Evolutionary conservation across 2,329 filamentous ascomycete genomes (phyloP).

Genomic region (Fusarium sp.): DNA sequence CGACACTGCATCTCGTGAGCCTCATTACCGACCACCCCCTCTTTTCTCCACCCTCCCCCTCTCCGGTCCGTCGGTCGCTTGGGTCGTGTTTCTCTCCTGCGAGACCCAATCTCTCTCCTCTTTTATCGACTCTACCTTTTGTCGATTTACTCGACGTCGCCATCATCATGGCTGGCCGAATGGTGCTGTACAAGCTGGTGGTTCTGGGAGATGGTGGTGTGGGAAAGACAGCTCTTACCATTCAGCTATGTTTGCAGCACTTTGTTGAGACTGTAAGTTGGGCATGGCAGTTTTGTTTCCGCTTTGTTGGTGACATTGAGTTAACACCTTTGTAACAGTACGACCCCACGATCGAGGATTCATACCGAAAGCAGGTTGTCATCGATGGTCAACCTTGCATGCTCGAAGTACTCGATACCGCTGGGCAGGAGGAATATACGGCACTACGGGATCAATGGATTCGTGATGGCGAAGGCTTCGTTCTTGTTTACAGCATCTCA

Average conservation of each 20-base stretch:
- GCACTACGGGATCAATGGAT: conserved; percentile 98
- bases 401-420: conserved; percentile 96
- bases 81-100: conserved; percentile 16
- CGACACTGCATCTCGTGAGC: conserved; percentile 28
- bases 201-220: conserved; percentile 94
- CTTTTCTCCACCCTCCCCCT: conserved; percentile 30
- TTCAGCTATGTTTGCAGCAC: conserved; percentile 97
- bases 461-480: conserved; percentile 95
- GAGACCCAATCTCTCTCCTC: conserved; percentile 15
- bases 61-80: conserved; percentile 28
- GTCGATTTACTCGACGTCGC: conserved; percentile 36
- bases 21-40: conserved; percentile 33
- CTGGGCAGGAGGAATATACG: conserved; percentile 98
- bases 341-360: conserved; percentile 88
- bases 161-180: conserved; percentile 82
- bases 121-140: conserved; percentile 25
- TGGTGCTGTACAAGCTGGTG: conserved; percentile 96
- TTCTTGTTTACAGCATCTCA: conserved; percentile 98
- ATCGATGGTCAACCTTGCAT: conserved; percentile 97
- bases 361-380: conserved; percentile 88
- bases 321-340: conserved; percentile 63
- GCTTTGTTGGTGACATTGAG: not conserved
- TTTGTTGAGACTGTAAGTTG: conserved; percentile 88
- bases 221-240: conserved; percentile 92
- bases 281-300: conserved; percentile 3